phyloP scores from a whole-genome alignment of 176 grass and related monocot species.

The Rhynchospora breviuscula region DNA sequence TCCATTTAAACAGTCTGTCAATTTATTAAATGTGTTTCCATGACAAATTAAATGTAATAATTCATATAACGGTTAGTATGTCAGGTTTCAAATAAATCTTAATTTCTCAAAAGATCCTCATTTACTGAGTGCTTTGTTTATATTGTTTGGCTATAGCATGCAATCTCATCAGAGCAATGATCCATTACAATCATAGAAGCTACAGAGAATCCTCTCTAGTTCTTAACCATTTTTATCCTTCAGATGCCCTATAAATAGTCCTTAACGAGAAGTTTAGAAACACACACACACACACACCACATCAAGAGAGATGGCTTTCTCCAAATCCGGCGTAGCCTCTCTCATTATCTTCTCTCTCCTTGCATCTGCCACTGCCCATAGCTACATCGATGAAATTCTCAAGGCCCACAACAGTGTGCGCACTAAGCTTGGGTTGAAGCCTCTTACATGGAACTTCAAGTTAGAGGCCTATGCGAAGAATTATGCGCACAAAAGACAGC shows the following conservation, averaged over 20 bases:
- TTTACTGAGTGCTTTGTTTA: neutral
- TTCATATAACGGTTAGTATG: neutral
- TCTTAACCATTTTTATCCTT: neutral
- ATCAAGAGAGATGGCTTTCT: constrained; percentile 9
- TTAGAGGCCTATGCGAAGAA: constrained; percentile 17
- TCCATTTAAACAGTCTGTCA: neutral
- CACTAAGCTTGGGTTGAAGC: neutral
- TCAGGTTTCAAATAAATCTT: neutral
- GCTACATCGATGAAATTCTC: constrained; percentile 4
- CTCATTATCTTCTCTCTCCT: constrained; percentile 17
- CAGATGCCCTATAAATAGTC: neutral
- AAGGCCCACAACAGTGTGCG: constrained; percentile 20
- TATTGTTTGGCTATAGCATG: neutral
- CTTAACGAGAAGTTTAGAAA: neutral
- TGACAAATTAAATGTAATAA: neutral
- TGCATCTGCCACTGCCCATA: neutral
- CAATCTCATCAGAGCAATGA: neutral
- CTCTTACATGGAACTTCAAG: constrained; percentile 17
- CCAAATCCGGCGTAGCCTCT: constrained; percentile 3
- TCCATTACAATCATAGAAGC: neutral
- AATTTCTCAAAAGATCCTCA: neutral
- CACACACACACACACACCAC: neutral
- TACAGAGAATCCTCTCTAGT: neutral
- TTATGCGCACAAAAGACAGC: neutral
- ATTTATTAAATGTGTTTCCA: neutral